Evolutionary conservation across 331 rosid genomes (phyloP), one percentile per base, ranked within the genome.

Genomic region (Phaseolus coccineus): DNA sequence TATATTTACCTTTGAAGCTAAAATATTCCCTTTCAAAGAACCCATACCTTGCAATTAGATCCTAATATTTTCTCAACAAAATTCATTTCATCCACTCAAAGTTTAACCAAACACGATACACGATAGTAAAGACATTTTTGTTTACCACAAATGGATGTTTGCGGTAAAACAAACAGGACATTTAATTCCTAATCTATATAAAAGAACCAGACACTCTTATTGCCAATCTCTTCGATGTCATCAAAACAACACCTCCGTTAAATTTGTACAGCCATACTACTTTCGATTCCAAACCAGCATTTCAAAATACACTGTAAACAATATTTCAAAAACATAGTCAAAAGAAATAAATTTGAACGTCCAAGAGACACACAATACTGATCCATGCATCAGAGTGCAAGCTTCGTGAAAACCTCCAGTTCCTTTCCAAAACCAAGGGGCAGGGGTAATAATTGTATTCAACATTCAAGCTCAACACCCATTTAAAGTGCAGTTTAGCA

Each of bases 241-340:
- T 71, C 15, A 31, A 52, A 15, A 52, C 11, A 55, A n/a, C 63
- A 53, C 48, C 15, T n/a, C 24, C 19, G 28, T 52, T 30, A 63
- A 70, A 47, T 73, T 53, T 8, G 64, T 37, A 25, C 50, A 61
- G 11, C 50, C 11, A 0, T 19, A 10, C 2, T 3, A 10, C 46
- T 28, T 50, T 37, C 51, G 47, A 58, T 62, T 61, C 68, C 66
- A 53, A 73, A 57, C 42, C 67, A 46, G 57, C 24, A 78, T 6
- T 37, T 13, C 27, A 39, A 35, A 35, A 35, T 35, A 35, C 4
- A 35, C 39, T 35, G 39, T 5, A 35, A 35, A 35, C 5, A 35
- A 4, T 5, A 35, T 35, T 5, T 6, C 39, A 35, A 35, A 4
- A 1, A 35, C 39, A 5, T 33, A 19, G 22, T 19, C 22, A 19